phyloP scores from a whole-genome alignment of 305 asterid genomes.

The Fraxinus albicans region DNA sequence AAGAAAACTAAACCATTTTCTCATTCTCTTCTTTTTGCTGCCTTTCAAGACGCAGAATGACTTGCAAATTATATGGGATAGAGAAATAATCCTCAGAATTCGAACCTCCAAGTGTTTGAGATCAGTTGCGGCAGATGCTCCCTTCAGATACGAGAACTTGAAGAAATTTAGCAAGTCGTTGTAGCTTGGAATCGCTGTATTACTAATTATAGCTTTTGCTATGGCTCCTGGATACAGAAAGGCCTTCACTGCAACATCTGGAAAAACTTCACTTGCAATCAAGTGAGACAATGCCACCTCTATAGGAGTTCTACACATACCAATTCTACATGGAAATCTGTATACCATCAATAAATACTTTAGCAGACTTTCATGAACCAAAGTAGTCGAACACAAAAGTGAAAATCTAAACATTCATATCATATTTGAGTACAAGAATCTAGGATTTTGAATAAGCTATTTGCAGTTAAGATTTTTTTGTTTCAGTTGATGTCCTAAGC shows the following conservation, averaged over 20 bases:
- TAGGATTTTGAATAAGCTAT: background rate
- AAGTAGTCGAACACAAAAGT: background rate
- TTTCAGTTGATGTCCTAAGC: background rate
- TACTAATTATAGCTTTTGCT: slow-evolving; percentile 36
- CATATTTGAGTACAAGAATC: background rate
- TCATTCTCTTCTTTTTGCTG: background rate
- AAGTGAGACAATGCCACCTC: slow-evolving; percentile 52
- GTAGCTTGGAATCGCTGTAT: slow-evolving; percentile 40
- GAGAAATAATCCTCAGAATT: background rate
- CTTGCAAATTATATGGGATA: background rate
- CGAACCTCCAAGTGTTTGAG: slow-evolving; percentile 71
- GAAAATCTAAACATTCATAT: background rate
- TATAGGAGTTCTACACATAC: slow-evolving; percentile 55
- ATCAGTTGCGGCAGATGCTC: slow-evolving; percentile 30
- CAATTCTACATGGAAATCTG: slow-evolving; percentile 68
- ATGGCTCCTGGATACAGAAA: slow-evolving; percentile 69
- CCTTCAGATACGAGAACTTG: slow-evolving; percentile 28
- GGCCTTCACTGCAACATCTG: slow-evolving; percentile 43
- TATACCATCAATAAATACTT: background rate
- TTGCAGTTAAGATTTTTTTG: background rate
- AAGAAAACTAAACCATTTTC: background rate
- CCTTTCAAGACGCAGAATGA: background rate
- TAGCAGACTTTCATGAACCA: background rate
- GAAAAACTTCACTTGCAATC: slow-evolving; percentile 42
- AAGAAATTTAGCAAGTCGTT: slow-evolving; percentile 33